phyloP scores from a whole-genome alignment of 169 alveolate genomes.

The Condylostoma magnum region DNA sequence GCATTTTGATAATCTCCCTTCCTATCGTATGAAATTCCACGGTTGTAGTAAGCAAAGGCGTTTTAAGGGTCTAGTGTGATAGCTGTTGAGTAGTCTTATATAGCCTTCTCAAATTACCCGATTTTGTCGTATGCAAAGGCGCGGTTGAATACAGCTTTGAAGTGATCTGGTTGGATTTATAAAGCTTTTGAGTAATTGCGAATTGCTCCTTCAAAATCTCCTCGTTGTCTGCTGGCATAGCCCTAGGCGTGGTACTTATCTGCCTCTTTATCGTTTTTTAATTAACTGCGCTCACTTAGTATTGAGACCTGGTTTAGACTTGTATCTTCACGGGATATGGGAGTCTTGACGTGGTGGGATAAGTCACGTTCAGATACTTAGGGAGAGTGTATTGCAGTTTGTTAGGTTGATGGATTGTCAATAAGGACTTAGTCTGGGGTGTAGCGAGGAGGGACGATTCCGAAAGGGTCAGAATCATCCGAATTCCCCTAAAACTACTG shows the following conservation, averaged over 20 bases:
- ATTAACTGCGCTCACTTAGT: not conserved
- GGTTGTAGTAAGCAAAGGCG: conserved; percentile 80
- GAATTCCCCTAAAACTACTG: no score
- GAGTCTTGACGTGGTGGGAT: not conserved
- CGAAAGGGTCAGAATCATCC: no score
- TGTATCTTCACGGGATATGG: not conserved
- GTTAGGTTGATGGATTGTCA: no score
- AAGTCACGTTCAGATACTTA: no score
- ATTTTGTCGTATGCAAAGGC: conserved; percentile 87
- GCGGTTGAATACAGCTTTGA: conserved; percentile 83
- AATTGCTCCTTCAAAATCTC: conserved; percentile 78
- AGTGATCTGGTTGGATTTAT: conserved; percentile 71
- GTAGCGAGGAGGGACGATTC: no score
- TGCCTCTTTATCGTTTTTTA: conserved; percentile 40
- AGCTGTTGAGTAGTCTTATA: conserved; percentile 75
- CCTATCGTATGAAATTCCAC: conserved; percentile 80
- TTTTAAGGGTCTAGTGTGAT: conserved; percentile 76
- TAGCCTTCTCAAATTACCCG: conserved; percentile 80
- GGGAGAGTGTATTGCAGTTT: no score
- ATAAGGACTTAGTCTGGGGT: no score
- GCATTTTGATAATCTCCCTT: conserved; percentile 79
- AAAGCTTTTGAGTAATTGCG: conserved; percentile 74
- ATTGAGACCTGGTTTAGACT: not conserved
- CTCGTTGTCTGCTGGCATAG: conserved; percentile 79
- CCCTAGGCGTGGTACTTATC: conserved; percentile 81